Conservation (phyloP, 2,329 filamentous ascomycete genomes). For the Beauveria varroae region DNA sequence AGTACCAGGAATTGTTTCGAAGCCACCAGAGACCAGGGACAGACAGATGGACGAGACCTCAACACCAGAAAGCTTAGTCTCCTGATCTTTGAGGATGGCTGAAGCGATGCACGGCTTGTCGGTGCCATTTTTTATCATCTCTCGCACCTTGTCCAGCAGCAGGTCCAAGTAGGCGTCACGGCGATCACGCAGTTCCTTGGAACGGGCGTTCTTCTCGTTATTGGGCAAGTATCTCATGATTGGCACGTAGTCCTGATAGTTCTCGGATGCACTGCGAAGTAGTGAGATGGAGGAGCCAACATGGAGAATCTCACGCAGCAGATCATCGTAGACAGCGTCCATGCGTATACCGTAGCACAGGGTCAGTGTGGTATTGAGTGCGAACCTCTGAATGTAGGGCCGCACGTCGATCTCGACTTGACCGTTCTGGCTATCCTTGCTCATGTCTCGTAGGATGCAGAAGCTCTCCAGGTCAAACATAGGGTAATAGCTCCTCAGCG, state of each 20-base stretch:
- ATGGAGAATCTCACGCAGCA: conserved; percentile 50
- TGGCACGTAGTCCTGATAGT: conserved; percentile 46
- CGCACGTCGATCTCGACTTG: conserved; percentile 36
- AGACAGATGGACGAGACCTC: conserved; percentile 47
- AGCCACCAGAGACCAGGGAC: conserved; percentile 44
- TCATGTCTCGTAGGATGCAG: conserved; percentile 40
- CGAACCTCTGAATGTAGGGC: conserved; percentile 45
- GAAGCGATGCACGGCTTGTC: conserved; percentile 48
- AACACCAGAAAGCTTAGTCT: conserved; percentile 43
- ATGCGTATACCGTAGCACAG: conserved; percentile 31
- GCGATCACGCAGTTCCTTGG: conserved; percentile 37
- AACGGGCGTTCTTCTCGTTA: conserved; percentile 40
- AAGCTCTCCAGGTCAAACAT: conserved; percentile 48
- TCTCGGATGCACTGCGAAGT: conserved; percentile 42
- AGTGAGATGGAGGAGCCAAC: conserved; percentile 22
- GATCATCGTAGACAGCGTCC: conserved; percentile 41
- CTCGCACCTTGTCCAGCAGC: conserved; percentile 41
- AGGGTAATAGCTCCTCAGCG: conserved; percentile 38
- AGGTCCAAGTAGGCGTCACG: conserved; percentile 42
- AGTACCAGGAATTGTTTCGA: conserved; percentile 47
- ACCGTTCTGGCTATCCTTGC: conserved; percentile 20
- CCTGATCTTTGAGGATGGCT: conserved; percentile 45
- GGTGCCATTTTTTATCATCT: conserved; percentile 42
- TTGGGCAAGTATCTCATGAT: conserved; percentile 41
- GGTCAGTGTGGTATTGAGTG: conserved; percentile 14